phyloP scores from a whole-genome alignment of 208 protist species.

The Acanthamoeba rhysodes region DNA sequence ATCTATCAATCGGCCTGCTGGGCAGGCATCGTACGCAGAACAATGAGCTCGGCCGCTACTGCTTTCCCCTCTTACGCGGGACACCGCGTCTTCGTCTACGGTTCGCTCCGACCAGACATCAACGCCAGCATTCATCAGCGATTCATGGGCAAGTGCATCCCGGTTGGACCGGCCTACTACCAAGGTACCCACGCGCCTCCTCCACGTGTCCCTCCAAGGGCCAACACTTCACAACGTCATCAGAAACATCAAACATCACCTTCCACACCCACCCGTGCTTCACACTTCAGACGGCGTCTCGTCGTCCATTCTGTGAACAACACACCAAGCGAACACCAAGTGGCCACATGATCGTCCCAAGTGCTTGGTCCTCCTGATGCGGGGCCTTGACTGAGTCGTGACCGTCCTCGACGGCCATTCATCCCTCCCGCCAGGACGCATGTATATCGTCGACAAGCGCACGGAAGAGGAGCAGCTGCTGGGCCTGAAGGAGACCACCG shows the following conservation, averaged over 20 bases:
- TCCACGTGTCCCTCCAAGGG: not conserved
- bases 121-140: conserved; percentile 47
- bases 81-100: conserved; percentile 32
- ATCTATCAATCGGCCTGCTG: too few species aligned
- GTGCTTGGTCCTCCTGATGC: not conserved
- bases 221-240: not conserved
- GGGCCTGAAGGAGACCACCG: conserved; percentile 38
- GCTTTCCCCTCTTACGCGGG: not conserved
- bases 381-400: not conserved
- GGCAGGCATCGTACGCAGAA: not conserved
- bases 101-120: conserved; percentile 59
- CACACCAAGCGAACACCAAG: not conserved
- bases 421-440: conserved; percentile 4
- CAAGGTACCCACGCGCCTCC: not conserved
- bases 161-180: not conserved
- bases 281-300: not conserved
- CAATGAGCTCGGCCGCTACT: not conserved
- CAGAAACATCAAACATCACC: not conserved
- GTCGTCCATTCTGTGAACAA: not conserved
- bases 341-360: not conserved
- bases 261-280: not conserved
- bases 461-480: conserved; percentile 19
- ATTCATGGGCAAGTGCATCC: conserved; percentile 45
- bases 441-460: conserved; percentile 47
- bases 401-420: not conserved